A percentile compares a stretch with the other conserved stretches of the same genome.
These are phyloP conservation scores for Eragrostis curvula DNA, from an alignment of 176 grass and related monocot genomes.

Conservation along the genomic window DNA sequence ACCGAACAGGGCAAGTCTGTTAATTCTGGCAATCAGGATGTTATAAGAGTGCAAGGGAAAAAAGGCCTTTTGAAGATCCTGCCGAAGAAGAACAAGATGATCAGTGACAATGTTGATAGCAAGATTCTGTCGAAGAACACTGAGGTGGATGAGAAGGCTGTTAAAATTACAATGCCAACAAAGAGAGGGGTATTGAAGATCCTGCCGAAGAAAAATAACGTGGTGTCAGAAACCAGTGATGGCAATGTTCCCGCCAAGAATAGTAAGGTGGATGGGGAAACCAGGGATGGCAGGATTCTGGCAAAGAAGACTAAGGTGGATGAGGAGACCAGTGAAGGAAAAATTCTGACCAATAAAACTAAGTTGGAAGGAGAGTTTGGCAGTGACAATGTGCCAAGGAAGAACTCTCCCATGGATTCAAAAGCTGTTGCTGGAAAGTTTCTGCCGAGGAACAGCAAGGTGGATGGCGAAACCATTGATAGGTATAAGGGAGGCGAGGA, in stretches of 20 bases:
- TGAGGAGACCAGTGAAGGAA: conserved; percentile 28
- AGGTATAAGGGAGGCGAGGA: conserved; percentile 19
- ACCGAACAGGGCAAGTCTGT: conserved; percentile 1
- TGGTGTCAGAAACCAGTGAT: conserved; percentile 7
- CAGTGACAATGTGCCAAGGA: background rate
- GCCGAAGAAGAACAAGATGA: conserved; percentile 24
- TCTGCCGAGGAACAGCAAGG: conserved; percentile 30
- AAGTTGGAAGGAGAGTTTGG: conserved; percentile 18
- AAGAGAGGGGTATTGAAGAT: conserved; percentile 48
- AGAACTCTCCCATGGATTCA: background rate
- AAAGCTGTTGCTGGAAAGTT: conserved; percentile 25
- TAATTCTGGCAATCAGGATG: background rate
- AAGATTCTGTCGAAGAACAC: conserved; percentile 34
- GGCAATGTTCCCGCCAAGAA: conserved; percentile 28
- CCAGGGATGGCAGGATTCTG: conserved; percentile 28
- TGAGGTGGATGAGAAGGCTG: conserved; percentile 25
- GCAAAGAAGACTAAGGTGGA: conserved; percentile 9
- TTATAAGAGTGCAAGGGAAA: conserved; percentile 60
- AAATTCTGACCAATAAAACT: conserved; percentile 18
- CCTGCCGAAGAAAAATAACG: conserved; percentile 22
- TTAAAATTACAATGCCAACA: background rate
- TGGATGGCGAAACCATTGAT: conserved; percentile 22
- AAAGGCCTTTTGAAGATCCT: conserved; percentile 58
- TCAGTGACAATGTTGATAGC: conserved; percentile 17
- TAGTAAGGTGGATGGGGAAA: conserved; percentile 27